Percentiles rank a stretch among this genome's conserved stretches.
Evolutionary conservation across 768 basidiomycete genomes (phyloP).

Genomic region (Phaffia tasmanica): DNA sequence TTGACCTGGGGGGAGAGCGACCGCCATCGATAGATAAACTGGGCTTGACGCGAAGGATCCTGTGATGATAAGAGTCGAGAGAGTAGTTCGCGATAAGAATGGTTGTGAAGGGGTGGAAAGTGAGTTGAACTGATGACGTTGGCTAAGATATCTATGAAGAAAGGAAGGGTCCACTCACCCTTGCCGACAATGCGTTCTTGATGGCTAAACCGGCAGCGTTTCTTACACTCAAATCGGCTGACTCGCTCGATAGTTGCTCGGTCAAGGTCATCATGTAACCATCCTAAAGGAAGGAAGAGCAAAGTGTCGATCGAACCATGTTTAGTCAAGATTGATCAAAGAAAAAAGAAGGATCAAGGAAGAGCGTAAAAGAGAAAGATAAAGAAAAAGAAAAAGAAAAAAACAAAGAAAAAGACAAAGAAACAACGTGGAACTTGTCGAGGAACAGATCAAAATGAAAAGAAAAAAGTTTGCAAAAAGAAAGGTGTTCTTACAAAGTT

Average conservation of each 20-base stretch:
- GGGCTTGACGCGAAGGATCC: constrained; percentile 63
- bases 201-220: constrained; percentile 94
- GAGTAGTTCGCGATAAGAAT: constrained; percentile 28
- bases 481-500: constrained; percentile 55
- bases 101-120: not conserved
- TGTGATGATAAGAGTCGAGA: constrained; percentile 36
- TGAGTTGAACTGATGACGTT: constrained; percentile 16
- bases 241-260: constrained; percentile 68
- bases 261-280: constrained; percentile 88
- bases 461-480: constrained; percentile 34
- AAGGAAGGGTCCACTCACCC: constrained; percentile 48
- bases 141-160: not conserved
- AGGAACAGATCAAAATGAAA: not conserved
- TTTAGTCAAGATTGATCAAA: too few relatives aligned
- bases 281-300: constrained; percentile 47
- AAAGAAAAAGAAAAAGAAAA: not conserved
- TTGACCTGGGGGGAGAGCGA: constrained; percentile 55
- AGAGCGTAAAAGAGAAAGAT: not conserved
- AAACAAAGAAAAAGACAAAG: constrained; percentile 21
- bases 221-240: constrained; percentile 57
- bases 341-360: not conserved
- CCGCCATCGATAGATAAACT: constrained; percentile 71
- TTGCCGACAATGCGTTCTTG: constrained; percentile 85
- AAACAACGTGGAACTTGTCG: constrained; percentile 7
- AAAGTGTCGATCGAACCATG: constrained; percentile 1